Percentiles rank a stretch among this genome's conserved stretches.
Conservation (phyloP, 2,329 filamentous ascomycete species). For the Lasiodiplodia theobromae region DNA sequence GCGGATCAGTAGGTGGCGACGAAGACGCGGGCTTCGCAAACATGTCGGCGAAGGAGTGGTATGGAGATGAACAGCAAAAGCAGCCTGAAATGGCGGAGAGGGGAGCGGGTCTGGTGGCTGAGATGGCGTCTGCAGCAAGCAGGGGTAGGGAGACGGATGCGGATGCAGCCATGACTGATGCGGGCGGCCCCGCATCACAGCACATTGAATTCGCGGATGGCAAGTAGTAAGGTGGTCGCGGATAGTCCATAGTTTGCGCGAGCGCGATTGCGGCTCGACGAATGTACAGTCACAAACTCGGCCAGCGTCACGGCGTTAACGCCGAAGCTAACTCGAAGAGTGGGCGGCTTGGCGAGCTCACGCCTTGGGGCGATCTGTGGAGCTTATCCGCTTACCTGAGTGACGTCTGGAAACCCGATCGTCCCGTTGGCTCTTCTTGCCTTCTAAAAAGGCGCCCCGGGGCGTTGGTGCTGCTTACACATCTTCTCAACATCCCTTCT, state of each 20-base stretch:
- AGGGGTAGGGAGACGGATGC: conserved; percentile 15
- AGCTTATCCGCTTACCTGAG: conserved; percentile 25
- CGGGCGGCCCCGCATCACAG: neutral
- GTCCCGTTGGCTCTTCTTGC: conserved; percentile 19
- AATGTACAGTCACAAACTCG: neutral
- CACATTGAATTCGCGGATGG: conserved; percentile 29
- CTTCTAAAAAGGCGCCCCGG: conserved; percentile 22
- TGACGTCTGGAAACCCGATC: conserved; percentile 24
- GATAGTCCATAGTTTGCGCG: neutral
- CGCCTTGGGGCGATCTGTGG: conserved; percentile 21
- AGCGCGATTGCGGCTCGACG: neutral
- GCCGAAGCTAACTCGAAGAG: conserved; percentile 15
- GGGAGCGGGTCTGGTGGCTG: conserved; percentile 18
- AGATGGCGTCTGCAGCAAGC: conserved; percentile 17
- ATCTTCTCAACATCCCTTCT: conserved; percentile 13
- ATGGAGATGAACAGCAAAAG: neutral
- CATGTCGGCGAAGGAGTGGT: conserved; percentile 21
- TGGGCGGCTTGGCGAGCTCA: conserved; percentile 19
- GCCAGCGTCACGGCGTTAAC: neutral
- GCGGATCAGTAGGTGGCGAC: neutral
- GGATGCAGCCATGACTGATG: conserved; percentile 15
- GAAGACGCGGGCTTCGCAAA: neutral
- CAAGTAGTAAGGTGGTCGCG: neutral
- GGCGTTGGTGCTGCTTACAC: conserved; percentile 12
- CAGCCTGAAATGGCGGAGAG: conserved; percentile 25